A percentile compares a stretch with the other conserved stretches of the same genome.
These are phyloP conservation scores for Penicillium psychrofluorescens DNA, from an alignment of 495 filamentous ascomycete genomes.

Conservation along the genomic window DNA sequence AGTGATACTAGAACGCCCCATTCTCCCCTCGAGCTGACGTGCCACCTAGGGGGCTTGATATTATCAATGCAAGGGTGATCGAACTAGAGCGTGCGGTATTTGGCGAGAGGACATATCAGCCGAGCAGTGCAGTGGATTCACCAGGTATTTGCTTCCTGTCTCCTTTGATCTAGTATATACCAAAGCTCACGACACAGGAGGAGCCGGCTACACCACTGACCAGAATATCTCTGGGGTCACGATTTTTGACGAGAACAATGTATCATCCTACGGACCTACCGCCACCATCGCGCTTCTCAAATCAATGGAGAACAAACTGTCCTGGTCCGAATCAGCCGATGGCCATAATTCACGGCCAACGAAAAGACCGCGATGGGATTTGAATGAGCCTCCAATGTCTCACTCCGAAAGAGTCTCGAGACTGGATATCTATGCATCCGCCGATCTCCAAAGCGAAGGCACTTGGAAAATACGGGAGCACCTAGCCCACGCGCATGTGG, in stretches of 20 bases:
- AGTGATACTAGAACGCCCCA: neutral
- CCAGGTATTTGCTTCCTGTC: neutral
- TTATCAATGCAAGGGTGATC: constrained; percentile 5
- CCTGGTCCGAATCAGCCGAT: too few relatives aligned
- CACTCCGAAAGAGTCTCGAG: too few relatives aligned
- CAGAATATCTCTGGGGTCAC: neutral
- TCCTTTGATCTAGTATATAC: too few relatives aligned
- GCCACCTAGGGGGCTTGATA: constrained; percentile 2
- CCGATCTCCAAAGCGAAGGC: too few relatives aligned
- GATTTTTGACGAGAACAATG: neutral
- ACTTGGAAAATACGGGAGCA: too few relatives aligned
- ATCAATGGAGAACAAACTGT: neutral
- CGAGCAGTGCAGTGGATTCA: neutral
- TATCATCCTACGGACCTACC: constrained; percentile 1
- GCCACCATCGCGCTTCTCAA: neutral
- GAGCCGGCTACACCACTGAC: neutral
- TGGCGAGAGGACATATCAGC: constrained; percentile 5
- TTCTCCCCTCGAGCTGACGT: neutral
- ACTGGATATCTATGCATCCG: too few relatives aligned
- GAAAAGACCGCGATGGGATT: neutral
- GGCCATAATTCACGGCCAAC: neutral
- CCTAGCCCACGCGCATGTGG: neutral
- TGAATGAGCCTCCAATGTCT: too few relatives aligned
- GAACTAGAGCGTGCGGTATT: constrained; percentile 9
- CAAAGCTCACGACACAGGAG: neutral